Base-by-base conservation (phyloP, 148 eudicot genomes). In the Dianthus caryophyllus region DNA sequence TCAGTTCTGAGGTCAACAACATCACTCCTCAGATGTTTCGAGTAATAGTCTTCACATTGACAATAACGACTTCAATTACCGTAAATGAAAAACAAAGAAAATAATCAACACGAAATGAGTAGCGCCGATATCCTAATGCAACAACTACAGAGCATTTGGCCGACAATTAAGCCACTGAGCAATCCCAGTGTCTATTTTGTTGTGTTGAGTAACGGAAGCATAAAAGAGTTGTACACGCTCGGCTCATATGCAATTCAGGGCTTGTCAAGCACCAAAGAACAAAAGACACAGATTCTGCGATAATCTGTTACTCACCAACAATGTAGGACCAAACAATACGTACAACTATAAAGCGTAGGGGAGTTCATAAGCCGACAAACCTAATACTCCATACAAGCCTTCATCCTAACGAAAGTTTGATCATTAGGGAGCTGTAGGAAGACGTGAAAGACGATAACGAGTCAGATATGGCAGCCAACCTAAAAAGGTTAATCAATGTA, bases 401-500 rank as follows among this genome's bases (percentile, higher is more conserved):
- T 2, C 38, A 50, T n/a, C 20, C 6, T 21, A 4, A 49, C 22
- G 38, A 17, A 53, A 26, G 5, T 16, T 24, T 16, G 24, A n/a
- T 25, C 36, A 49, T 20, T 14, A 10, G 46, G 22, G 10, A 27
- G 53, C 30, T 64, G 9, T 44, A 16, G 22, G 44, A 41, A 41
- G 10, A 13, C 6, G 44, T 9, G 7, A 22, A 3, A 54, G 25
- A 24, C 27, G 0, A 8, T 29, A 54, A 47, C 36, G 21, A 65
- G 66, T 41, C 48, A 17, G 16, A 31, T 31, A 59, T 38, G 18
- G 61, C 64, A 72, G 31, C 53, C 20, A 74, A 41, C 56, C 61
- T 27, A 52, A 3, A 20, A 21, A 20, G 39, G 39, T 54, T 29
- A 31, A 29, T 30, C 47, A 22, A 69, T 18, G 24, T 44, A 54